Percentiles rank a stretch among this genome's conserved stretches.
Conservation (phyloP, 108 stramenopile species). For the Stephanodiscus minutulus region DNA sequence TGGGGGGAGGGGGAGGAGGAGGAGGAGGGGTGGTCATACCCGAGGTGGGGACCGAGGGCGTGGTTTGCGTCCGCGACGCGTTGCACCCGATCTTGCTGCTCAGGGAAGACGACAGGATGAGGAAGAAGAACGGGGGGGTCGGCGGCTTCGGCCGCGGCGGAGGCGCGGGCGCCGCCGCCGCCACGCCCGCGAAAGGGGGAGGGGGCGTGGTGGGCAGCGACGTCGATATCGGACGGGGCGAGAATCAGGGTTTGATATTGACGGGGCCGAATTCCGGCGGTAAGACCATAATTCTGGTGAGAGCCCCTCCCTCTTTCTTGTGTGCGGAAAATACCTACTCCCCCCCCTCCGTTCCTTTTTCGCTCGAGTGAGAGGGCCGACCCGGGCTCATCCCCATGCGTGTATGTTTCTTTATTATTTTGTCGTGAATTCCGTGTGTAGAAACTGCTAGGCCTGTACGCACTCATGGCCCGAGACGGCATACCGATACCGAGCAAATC, state of each 20-base stretch:
- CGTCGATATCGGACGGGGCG: conserved; percentile 73
- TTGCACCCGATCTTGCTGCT: conserved; percentile 90
- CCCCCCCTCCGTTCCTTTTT: background rate
- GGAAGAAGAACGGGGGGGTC: background rate
- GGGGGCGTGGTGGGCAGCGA: conserved; percentile 86
- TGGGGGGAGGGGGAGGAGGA: background rate
- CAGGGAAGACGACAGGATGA: conserved; percentile 38
- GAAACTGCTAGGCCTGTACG: conserved; percentile 89
- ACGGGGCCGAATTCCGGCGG: conserved; percentile 95
- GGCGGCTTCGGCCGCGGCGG: no score
- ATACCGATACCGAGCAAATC: conserved; percentile 79
- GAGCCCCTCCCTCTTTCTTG: no score
- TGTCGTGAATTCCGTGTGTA: no score
- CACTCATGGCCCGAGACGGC: conserved; percentile 86
- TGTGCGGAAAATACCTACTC: no score
- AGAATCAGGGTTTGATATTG: conserved; percentile 83
- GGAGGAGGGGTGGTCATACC: conserved; percentile 66
- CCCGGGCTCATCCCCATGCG: no score
- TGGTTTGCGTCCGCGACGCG: conserved; percentile 72
- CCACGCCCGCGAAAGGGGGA: background rate
- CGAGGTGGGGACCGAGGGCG: conserved; percentile 79
- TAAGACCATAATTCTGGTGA: conserved; percentile 84
- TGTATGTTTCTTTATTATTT: no score
- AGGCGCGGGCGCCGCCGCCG: no score
- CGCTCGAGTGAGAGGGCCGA: no score